Evolutionary conservation across 352 stramenopile species (phyloP), one percentile per base, ranked within the genome.

Genomic region (Pythium vanterpoolii): DNA sequence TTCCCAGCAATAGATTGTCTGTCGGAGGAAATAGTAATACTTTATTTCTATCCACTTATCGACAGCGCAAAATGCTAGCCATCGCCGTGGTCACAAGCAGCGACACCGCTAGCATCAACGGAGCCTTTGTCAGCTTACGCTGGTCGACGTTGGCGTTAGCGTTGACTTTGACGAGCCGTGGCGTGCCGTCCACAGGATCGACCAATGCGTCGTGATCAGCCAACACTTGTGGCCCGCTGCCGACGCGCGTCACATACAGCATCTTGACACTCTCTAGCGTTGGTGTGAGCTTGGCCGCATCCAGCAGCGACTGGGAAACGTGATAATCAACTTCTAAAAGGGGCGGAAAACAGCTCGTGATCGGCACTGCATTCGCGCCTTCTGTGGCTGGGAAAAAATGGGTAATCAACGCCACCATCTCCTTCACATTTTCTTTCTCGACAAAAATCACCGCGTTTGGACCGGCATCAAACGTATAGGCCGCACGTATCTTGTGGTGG

Each of bases 401-500:
- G 46, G 76, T 56, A 24, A 96, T 60, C 26, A 90, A 63, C 8
- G 71, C 56, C 46, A 93, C 62, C 1, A 96, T 51, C 34, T 87
- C 75, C 39, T 79, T 56, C 24, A 90, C 74, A 55, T 95, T 61
- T 49, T 86, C 54, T 42, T 87, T 66, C 57, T 94, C 74, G n/a
- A 87, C 55, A 66, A 96, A 97, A 30, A 97, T 68, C n/a, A 99
- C 96, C 19, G 97, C 96, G 77, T 99, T 99, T 33, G 97, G 96
- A 53, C 97, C 97, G 23, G 97, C 97, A 81, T 99, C 97, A 73
- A 99, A 99, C 10, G 97, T 99, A 80, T 99, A 99, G 18, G 96
- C 96, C 39, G 89, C 93, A 26, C 89, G 77, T 45, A 98, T 67
- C 7, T 62, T 38, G 13, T 77, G 72, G 23, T 67, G 61, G 11